phyloP scores from a whole-genome alignment of 2,329 filamentous ascomycete genomes.

The Trichoderma brevicompactum region DNA sequence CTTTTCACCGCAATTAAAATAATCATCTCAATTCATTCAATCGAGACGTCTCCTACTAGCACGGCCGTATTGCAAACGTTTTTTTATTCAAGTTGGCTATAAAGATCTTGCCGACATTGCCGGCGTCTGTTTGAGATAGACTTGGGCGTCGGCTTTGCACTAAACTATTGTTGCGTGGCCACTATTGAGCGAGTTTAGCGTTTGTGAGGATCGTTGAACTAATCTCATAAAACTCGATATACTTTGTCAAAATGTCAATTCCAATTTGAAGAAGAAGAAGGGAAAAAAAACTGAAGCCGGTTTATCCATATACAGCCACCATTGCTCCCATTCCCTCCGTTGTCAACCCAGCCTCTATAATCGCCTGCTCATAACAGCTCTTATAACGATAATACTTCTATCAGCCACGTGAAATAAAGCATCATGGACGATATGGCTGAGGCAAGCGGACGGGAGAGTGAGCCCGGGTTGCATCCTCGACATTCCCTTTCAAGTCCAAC shows the following conservation, averaged over 20 bases:
- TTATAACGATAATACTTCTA: not conserved
- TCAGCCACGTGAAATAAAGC: not conserved
- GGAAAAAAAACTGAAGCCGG: not conserved
- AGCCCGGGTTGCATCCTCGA: slow-evolving; percentile 35
- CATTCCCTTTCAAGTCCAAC: slow-evolving; percentile 38
- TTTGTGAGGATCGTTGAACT: not conserved
- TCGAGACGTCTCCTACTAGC: not conserved
- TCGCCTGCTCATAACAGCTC: not conserved
- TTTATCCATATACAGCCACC: not conserved
- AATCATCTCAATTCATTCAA: not conserved
- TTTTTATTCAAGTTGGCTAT: no score
- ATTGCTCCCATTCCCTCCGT: not conserved
- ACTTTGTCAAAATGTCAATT: not conserved
- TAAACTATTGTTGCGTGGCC: slow-evolving; percentile 19
- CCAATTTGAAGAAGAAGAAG: not conserved
- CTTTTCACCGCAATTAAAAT: not conserved
- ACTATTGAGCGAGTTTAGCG: not conserved
- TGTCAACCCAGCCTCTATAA: not conserved
- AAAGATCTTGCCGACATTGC: not conserved
- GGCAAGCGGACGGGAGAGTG: slow-evolving; percentile 34
- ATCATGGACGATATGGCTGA: slow-evolving; percentile 30
- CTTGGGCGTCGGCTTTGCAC: not conserved
- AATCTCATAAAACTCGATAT: not conserved
- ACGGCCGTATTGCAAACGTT: no score
- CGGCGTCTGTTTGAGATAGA: not conserved